Evolutionary conservation across 352 stramenopile genomes (phyloP).

Genomic region (Globisporangium spiculum): DNA sequence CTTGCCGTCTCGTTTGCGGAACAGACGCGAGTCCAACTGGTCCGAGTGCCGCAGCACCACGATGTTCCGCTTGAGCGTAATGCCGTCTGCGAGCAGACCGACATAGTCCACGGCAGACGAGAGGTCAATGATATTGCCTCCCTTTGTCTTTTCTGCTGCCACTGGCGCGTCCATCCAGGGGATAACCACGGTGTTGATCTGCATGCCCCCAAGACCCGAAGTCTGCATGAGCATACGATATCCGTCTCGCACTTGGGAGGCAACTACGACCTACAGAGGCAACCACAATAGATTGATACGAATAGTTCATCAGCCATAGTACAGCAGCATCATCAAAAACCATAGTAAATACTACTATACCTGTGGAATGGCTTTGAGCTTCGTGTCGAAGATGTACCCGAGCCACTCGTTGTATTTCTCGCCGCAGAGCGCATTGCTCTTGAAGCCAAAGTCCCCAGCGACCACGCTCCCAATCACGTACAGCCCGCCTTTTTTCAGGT

Average conservation of each 20-base stretch:
- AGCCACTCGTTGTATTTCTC: conserved; percentile 48
- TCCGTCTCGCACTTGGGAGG: conserved; percentile 35
- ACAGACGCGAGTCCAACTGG: conserved; percentile 38
- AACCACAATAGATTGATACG: conserved; percentile 1
- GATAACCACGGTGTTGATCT: conserved; percentile 72
- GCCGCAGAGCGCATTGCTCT: conserved; percentile 25
- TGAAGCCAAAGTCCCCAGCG: conserved; percentile 31
- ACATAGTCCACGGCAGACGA: conserved; percentile 33
- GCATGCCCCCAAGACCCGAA: conserved; percentile 67
- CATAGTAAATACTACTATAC: background rate
- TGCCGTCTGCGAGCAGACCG: conserved; percentile 41
- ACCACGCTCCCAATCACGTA: conserved; percentile 71
- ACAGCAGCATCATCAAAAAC: background rate
- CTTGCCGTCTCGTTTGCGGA: conserved; percentile 22
- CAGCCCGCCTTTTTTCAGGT: conserved; percentile 78
- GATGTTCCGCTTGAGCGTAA: conserved; percentile 56
- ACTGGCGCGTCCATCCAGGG: conserved; percentile 33
- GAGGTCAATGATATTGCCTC: conserved; percentile 11
- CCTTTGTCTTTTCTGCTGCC: conserved; percentile 1
- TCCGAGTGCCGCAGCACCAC: conserved; percentile 50
- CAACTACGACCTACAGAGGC: conserved; percentile 46
- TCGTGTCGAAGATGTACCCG: conserved; percentile 39
- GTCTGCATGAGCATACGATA: conserved; percentile 71
- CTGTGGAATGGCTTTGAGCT: conserved; percentile 58
- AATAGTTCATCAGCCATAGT: background rate